phyloP scores from a whole-genome alignment of 805 yeast genomes.

The Torulaspora microellipsoides region DNA sequence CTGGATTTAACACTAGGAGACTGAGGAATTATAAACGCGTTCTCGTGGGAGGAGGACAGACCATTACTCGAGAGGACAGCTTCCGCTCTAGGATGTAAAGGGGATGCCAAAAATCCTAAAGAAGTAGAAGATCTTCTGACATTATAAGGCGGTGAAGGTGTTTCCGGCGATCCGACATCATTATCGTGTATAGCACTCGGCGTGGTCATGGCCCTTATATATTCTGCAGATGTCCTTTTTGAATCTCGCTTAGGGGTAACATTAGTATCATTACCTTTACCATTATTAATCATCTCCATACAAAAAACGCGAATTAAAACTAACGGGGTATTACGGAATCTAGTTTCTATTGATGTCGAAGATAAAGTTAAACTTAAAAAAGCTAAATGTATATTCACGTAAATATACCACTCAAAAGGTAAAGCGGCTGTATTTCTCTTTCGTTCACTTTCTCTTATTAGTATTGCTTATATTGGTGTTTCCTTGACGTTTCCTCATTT shows the following conservation, averaged over 20 bases:
- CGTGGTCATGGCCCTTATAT: conserved; percentile 15
- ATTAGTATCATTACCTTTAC: conserved; percentile 5
- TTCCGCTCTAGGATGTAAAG: conserved; percentile 19
- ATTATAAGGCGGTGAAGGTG: conserved; percentile 26
- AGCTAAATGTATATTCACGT: no score
- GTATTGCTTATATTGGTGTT: no score
- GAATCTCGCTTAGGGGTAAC: conserved; percentile 16
- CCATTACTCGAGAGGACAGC: conserved; percentile 6
- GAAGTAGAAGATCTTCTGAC: conserved; percentile 25
- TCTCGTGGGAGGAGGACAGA: conserved; percentile 3
- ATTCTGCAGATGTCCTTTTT: conserved; percentile 16
- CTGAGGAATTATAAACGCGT: conserved; percentile 14
- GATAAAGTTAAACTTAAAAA: no score
- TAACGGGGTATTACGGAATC: no score
- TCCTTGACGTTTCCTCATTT: no score
- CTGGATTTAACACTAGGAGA: conserved; percentile 19
- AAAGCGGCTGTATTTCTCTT: no score
- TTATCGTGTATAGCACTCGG: conserved; percentile 9
- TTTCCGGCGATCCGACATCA: conserved; percentile 20
- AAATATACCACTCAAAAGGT: no score
- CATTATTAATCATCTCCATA: conserved; percentile 11
- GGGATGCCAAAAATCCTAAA: conserved; percentile 28
- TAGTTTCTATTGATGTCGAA: no score
- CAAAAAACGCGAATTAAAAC: neutral
- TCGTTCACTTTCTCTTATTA: no score